Conservation (phyloP, 441 rosid genomes). For the Hypseocharis bilobata region DNA sequence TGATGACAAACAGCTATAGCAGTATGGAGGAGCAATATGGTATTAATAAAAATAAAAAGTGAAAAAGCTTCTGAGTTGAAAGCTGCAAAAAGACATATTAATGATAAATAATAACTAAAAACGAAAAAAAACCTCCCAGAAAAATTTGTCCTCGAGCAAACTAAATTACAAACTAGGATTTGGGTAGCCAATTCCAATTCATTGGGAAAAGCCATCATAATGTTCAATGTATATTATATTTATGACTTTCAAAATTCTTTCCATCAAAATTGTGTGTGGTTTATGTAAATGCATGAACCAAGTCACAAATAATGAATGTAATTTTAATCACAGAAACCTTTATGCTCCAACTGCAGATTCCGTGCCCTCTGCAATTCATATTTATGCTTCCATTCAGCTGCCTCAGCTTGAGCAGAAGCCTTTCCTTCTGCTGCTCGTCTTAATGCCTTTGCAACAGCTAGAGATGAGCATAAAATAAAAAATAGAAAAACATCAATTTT, state of each 20-base stretch:
- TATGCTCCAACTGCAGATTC: conserved; percentile 40
- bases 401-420: conserved; percentile 94
- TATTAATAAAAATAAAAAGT: background rate
- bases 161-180: background rate
- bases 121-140: background rate
- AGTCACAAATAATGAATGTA: conserved; percentile 6
- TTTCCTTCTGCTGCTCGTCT: conserved; percentile 93
- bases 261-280: background rate
- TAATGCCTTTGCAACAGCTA: conserved; percentile 94
- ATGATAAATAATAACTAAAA: too few relatives aligned
- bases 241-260: background rate
- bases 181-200: background rate
- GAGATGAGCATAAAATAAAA: conserved; percentile 15
- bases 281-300: conserved; percentile 9
- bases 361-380: conserved; percentile 67
- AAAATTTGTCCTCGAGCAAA: background rate
- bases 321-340: conserved; percentile 41
- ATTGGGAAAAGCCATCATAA: background rate
- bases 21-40: background rate
- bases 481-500: conserved; percentile 14
- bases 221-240: background rate
- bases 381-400: conserved; percentile 93
- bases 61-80: background rate
- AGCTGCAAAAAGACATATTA: background rate
- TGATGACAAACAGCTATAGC: background rate